phyloP scores from a whole-genome alignment of 768 basidiomycete genomes.

The Gyrodon lividus region DNA sequence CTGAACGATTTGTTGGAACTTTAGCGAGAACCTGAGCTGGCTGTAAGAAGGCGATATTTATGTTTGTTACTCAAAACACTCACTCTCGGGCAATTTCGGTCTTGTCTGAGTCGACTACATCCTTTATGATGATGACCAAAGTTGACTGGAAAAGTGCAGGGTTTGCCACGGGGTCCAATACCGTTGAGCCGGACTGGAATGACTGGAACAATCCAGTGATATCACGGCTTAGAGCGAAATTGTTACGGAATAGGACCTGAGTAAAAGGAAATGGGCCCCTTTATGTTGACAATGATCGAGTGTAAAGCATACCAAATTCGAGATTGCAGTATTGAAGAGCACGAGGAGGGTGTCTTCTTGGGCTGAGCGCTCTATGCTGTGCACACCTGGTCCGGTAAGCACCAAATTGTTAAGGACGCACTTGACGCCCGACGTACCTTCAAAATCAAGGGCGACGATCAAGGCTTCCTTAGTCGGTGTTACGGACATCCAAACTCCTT shows the following conservation, averaged over 20 bases:
- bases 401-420: slow-evolving; percentile 1
- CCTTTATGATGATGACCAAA: slow-evolving; percentile 65
- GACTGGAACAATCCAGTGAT: slow-evolving; percentile 61
- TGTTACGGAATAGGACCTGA: slow-evolving; percentile 65
- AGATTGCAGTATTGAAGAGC: slow-evolving; percentile 64
- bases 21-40: slow-evolving; percentile 47
- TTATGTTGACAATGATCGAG: neutral
- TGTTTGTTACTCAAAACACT: slow-evolving; percentile 13
- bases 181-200: slow-evolving; percentile 54
- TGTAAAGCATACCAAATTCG: slow-evolving; percentile 48
- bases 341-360: slow-evolving; percentile 66
- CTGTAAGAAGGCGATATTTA: neutral
- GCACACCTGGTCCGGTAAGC: slow-evolving; percentile 44
- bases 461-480: slow-evolving; percentile 56
- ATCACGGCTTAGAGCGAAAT: slow-evolving; percentile 62
- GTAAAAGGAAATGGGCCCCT: neutral
- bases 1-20: slow-evolving; percentile 59
- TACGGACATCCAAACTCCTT: slow-evolving; percentile 67
- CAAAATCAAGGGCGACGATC: slow-evolving; percentile 64
- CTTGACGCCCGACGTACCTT: slow-evolving; percentile 38
- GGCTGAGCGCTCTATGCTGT: slow-evolving; percentile 60
- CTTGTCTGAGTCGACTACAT: slow-evolving; percentile 62
- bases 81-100: slow-evolving; percentile 58
- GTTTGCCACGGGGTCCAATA: slow-evolving; percentile 58
- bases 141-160: slow-evolving; percentile 58